Evolutionary conservation across 1,139 yeast species (phyloP).

Genomic region (Sugiyamaella xylanicola): DNA sequence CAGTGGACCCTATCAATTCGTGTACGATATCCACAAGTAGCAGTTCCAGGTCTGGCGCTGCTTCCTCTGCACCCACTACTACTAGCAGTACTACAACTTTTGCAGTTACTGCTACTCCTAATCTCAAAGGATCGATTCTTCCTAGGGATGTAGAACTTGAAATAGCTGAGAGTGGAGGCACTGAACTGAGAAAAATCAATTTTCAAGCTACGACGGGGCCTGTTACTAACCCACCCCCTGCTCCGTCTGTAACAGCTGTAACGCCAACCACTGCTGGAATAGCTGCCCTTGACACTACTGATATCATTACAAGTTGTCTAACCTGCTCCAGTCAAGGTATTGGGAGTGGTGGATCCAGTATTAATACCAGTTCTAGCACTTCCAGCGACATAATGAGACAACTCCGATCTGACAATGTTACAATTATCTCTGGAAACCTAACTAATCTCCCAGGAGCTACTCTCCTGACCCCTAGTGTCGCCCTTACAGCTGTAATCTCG

Average conservation of each 20-base stretch:
- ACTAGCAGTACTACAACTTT: not conserved
- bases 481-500: constrained; percentile 16
- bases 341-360: too few species aligned
- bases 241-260: too few species aligned
- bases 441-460: constrained; percentile 22
- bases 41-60: not conserved
- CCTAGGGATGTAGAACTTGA: too few species aligned
- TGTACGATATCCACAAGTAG: constrained; percentile 3
- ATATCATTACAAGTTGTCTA: too few species aligned
- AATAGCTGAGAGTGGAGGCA: too few species aligned
- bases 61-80: not conserved
- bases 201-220: too few species aligned
- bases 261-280: too few species aligned
- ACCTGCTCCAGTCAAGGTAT: too few species aligned
- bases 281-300: too few species aligned
- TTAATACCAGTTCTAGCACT: not conserved
- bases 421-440: constrained; percentile 22
- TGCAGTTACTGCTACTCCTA: not conserved
- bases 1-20: constrained; percentile 6
- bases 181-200: too few species aligned
- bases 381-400: not conserved
- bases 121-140: not conserved
- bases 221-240: too few species aligned
- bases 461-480: constrained; percentile 4
- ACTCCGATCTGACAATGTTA: constrained; percentile 7